Base-by-base conservation (phyloP, 1,284 basidiomycete species). In the Tetrapyrgos nigripes region DNA sequence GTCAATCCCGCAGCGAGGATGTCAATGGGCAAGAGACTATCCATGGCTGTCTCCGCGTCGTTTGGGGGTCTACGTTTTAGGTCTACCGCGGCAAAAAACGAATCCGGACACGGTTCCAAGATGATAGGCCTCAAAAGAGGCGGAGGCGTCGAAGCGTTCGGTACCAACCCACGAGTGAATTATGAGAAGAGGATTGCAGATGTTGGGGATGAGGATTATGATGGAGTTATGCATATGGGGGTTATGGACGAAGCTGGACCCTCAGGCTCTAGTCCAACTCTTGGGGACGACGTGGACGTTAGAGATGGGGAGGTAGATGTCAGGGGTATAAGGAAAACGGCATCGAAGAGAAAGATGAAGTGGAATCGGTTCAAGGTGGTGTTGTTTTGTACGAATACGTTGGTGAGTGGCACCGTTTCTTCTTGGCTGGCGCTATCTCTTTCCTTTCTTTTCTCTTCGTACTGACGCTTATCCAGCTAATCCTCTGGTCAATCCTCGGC, bases 311-410 rank as follows among this genome's bases (percentile, higher is more conserved):
- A n/a, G n/a, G n/a, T n/a, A n/a, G n/a, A n/a, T n/a, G n/a, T n/a
- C n/a, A n/a, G n/a, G n/a, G n/a, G n/a, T n/a, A n/a, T n/a, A n/a
- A n/a, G n/a, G n/a, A n/a, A n/a, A n/a, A n/a, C n/a, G n/a, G n/a
- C n/a, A n/a, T n/a, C n/a, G n/a, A 3, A 29, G 19, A 73, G 67
- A 69, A 76, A 75, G 46, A 81, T 85, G 64, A 75, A 82, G 29
- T 90, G 88, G 88, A 91, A 85, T 66, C 78, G 76, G 63, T 91
- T 90, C 78, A 91, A 91, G 70, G 89, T 87, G 87, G 74, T 77
- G 10, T 69, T 91, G 45, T 85, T 89, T 65, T 40, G 77, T 29
- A 76, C 84, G 35, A 89, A 88, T 68, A 68, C 72, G 29, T 48
- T 83, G 29, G 85, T 88, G 57, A 66, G 84, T 80, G 17, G 19